Evolutionary conservation across 306 rosid species (phyloP), one percentile per base, ranked within the genome.

Genomic region (Alnus glutinosa): DNA sequence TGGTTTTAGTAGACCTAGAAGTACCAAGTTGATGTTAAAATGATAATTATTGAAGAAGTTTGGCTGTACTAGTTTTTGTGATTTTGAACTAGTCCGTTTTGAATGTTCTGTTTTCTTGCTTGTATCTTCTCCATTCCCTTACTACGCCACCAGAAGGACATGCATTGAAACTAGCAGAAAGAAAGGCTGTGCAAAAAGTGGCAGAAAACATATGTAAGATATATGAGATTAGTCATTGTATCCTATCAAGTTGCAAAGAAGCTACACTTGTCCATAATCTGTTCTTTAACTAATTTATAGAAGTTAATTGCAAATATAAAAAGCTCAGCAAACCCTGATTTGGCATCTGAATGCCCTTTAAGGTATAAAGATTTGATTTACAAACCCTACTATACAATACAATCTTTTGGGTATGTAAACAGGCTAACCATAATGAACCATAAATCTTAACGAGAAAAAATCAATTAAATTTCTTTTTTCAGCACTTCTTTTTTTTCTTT

Each of bases 71-170:
- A 23, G 28, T 23, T 23, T 23, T 23, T 23, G 28, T 23, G 28
- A 23, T 23, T 23, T 23, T 23, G 28, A 23, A 23, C 28, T 23
- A 23, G 28, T 23, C 28, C 0, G 28, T 23, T 23, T 23, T 23
- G 28, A 23, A 23, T 23, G 28, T 95, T 19, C 32, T 85, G 54
- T 79, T 89, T 88, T 95, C 98, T 79, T 91, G 91, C 71, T 83
- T 91, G 93, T 89, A 91, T 83, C 99, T 90, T 82, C 85, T 95
- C 97, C 95, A 93, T 82, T 95, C 99, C 80, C 96, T 81, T 77
- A 92, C 28, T 23, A 46, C 70, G 94, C 98, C n/a, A 93, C 98
- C 30, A 93, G 80, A 12, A 95, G 64, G 64, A 95, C 91, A 76
- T 93, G 98, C 91, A 95, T 90, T 9, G 86, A 71, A 80, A 95